Evolutionary conservation across 1,139 yeast species (phyloP), one percentile per base, ranked within the genome.

Genomic region (Hanseniaspora uvarum): DNA sequence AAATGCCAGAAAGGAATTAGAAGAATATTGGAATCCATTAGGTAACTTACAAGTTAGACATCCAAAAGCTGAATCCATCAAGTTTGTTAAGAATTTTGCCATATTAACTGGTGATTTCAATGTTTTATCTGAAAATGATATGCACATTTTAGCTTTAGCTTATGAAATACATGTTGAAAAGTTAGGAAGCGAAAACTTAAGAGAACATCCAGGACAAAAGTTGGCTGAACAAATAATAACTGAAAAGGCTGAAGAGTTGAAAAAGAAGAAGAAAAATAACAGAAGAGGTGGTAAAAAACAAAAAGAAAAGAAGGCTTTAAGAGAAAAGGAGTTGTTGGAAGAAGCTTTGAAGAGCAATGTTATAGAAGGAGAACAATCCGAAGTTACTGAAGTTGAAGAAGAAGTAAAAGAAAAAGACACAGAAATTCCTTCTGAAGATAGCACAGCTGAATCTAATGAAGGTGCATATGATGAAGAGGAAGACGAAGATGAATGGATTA

Each of bases 401-500:
- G 55, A 53, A 14, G 58, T 38, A 28, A 41, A 46, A 8, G 56
- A 53, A 24, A 56, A 54, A 28, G 57, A 54, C 11, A 38, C 57
- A 2, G 58, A 55, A 6, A 52, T 54, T 14, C 57, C 38, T 14
- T 57, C 38, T 46, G 21, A 23, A 30, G 54, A 38, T 53, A 56
- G 45, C 23, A 24, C 8, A n/a, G 57, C 55, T 26, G 55, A 50
- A 46, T 39, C 52, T 12, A 46, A 31, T 33, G 43, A 50, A 41
- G 57, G 59, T 39, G 65, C 60, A 23, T 64, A 60, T 10, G 60
- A 62, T 0, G 80, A 75, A 58, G 80, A 70, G 18, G 77, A 83
- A 56, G 94, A 84, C 60, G 95, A 85, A 60, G 96, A 94, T 23
- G 96, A 86, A 52, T 92, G 98, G 98, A 94, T 92, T 62, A 87